phyloP scores from a whole-genome alignment of 108 stramenopile species.

The Skeletonema marinoi region DNA sequence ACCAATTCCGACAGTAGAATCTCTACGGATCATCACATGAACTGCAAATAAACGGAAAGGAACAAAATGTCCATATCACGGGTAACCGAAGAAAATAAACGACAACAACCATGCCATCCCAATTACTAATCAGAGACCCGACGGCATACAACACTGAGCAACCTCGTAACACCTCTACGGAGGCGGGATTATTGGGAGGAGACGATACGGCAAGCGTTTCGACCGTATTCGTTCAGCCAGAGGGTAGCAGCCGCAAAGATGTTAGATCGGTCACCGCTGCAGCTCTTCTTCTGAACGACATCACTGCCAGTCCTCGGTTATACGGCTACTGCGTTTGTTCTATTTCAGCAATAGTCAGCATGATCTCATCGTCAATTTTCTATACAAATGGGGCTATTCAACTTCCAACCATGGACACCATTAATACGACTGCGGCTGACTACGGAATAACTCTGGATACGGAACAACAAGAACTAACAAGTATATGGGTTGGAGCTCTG shows the following conservation, averaged over 20 bases:
- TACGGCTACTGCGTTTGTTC: slow-evolving; percentile 27
- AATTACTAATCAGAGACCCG: slow-evolving; percentile 17
- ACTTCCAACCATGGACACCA: not conserved
- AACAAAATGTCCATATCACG: too few species aligned
- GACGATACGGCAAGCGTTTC: not conserved
- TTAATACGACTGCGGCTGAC: not conserved
- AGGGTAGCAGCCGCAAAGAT: not conserved
- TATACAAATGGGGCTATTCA: slow-evolving; percentile 10
- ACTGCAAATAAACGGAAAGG: too few species aligned
- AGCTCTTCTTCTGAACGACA: slow-evolving; percentile 9
- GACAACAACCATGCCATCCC: slow-evolving; percentile 14
- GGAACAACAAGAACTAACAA: not conserved
- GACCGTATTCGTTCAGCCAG: not conserved
- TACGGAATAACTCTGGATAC: not conserved
- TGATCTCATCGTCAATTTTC: slow-evolving; percentile 25
- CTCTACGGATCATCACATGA: too few species aligned
- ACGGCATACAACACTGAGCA: not conserved
- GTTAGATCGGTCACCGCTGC: not conserved
- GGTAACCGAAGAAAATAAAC: too few species aligned
- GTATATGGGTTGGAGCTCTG: not conserved
- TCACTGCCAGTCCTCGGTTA: slow-evolving; percentile 26
- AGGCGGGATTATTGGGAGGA: not conserved
- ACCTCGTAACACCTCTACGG: not conserved
- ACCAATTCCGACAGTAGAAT: too few species aligned
- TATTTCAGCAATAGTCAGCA: slow-evolving; percentile 13